These are phyloP conservation scores for Umbelopsis vinacea DNA, from an alignment of 192 early-diverging fungal species.

Conservation along the genomic window DNA sequence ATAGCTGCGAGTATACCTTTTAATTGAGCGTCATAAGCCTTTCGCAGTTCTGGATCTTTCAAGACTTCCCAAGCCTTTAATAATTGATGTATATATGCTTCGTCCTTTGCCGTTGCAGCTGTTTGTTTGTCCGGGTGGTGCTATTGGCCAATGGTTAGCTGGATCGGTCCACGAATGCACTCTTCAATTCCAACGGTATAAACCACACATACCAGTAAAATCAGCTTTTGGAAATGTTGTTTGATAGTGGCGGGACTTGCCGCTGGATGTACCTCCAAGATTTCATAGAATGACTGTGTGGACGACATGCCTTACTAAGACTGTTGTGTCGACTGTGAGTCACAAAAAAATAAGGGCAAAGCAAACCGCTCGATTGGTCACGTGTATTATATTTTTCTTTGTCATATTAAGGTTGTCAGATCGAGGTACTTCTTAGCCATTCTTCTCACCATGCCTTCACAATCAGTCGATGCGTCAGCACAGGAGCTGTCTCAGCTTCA, in stretches of 20 bases:
- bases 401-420: slow-evolving; percentile 12
- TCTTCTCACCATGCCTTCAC: not conserved
- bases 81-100: slow-evolving; percentile 42
- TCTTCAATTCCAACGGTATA: not conserved
- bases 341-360: not conserved
- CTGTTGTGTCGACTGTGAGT: not conserved
- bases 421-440: not conserved
- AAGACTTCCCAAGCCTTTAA: slow-evolving; percentile 63
- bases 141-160: slow-evolving; percentile 17
- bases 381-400: slow-evolving; percentile 3
- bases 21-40: slow-evolving; percentile 55
- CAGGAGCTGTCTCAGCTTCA: slow-evolving; percentile 2
- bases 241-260: slow-evolving; percentile 55
- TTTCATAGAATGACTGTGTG: slow-evolving; percentile 51
- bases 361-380: not conserved
- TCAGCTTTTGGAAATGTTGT: slow-evolving; percentile 56
- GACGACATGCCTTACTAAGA: not conserved
- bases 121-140: slow-evolving; percentile 62
- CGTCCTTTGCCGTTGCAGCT: slow-evolving; percentile 24
- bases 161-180: not conserved
- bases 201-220: slow-evolving; percentile 44
- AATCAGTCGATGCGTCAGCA: not conserved
- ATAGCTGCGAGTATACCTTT: slow-evolving; percentile 34
- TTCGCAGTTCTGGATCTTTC: slow-evolving; percentile 44
- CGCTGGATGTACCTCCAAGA: slow-evolving; percentile 50